phyloP scores from a whole-genome alignment of 805 yeast species.

The Yarrowia sp. region DNA sequence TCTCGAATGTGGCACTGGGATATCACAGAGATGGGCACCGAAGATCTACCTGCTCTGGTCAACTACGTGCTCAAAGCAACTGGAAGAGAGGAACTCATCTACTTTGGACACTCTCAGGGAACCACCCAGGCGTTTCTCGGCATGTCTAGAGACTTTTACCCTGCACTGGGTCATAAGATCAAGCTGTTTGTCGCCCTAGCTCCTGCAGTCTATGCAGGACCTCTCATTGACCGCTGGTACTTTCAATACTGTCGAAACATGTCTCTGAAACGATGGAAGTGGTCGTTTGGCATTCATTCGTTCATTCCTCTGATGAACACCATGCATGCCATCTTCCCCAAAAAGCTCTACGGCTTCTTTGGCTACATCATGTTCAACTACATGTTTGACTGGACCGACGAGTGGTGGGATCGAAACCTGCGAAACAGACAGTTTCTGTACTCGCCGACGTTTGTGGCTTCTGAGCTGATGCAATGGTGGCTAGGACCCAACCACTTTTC shows the following conservation, averaged over 20 bases:
- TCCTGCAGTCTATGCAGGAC: conserved; percentile 92
- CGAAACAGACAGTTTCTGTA: conserved; percentile 80
- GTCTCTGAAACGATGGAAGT: conserved; percentile 45
- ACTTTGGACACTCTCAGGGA: conserved; percentile 92
- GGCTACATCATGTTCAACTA: conserved; percentile 87
- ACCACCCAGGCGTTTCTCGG: conserved; percentile 84
- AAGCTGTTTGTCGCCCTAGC: conserved; percentile 78
- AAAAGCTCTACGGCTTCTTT: conserved; percentile 63
- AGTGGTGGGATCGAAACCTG: conserved; percentile 71
- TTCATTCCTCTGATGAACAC: conserved; percentile 78
- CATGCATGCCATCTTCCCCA: conserved; percentile 59
- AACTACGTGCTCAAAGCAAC: conserved; percentile 60
- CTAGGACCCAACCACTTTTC: conserved; percentile 62
- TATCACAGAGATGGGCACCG: conserved; percentile 77
- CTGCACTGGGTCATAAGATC: conserved; percentile 60
- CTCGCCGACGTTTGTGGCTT: conserved; percentile 83
- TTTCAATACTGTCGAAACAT: conserved; percentile 47
- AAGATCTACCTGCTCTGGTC: conserved; percentile 78
- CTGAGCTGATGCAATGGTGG: conserved; percentile 94
- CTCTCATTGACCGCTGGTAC: conserved; percentile 62
- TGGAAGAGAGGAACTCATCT: conserved; percentile 54
- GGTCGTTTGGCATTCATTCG: conserved; percentile 75
- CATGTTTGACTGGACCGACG: conserved; percentile 86
- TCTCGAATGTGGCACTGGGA: conserved; percentile 92
- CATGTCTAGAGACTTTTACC: conserved; percentile 57